These are phyloP conservation scores for Aspergillus proliferans DNA, from an alignment of 2,329 filamentous ascomycete species.

Conservation along the genomic window DNA sequence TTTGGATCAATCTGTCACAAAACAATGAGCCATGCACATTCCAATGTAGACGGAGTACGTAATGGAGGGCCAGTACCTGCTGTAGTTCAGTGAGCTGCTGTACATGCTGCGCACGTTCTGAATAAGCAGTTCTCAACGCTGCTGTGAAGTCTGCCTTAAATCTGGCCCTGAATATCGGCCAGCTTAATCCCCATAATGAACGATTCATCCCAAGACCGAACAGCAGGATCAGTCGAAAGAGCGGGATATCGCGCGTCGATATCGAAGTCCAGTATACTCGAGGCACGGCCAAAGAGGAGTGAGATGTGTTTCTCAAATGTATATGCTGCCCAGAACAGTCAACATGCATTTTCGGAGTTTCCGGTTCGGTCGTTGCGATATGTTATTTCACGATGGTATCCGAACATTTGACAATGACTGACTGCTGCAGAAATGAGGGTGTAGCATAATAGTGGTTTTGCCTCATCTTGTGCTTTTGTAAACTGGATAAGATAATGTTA, in stretches of 20 bases:
- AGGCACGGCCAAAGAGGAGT: slow-evolving; percentile 12
- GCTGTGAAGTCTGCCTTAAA: slow-evolving; percentile 9
- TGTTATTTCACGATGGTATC: slow-evolving; percentile 13
- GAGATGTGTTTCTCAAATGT: slow-evolving; percentile 13
- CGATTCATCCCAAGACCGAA: slow-evolving; percentile 10
- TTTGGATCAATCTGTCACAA: slow-evolving; percentile 7
- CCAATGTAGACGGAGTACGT: not conserved
- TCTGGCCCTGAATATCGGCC: slow-evolving; percentile 8
- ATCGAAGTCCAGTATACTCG: slow-evolving; percentile 14
- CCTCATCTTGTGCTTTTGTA: slow-evolving; percentile 15
- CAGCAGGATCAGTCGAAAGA: slow-evolving; percentile 2
- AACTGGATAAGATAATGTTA: slow-evolving; percentile 3
- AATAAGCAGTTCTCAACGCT: slow-evolving; percentile 2
- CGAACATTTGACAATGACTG: slow-evolving; percentile 16
- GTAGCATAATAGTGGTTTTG: slow-evolving; percentile 10
- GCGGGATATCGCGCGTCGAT: slow-evolving; percentile 12
- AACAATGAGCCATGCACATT: too few relatives aligned
- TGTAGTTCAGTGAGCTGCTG: slow-evolving; percentile 4
- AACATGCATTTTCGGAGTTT: slow-evolving; percentile 10
- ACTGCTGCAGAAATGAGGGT: slow-evolving; percentile 13
- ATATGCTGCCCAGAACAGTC: slow-evolving; percentile 18
- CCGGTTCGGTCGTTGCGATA: slow-evolving; percentile 5
- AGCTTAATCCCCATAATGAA: slow-evolving; percentile 8
- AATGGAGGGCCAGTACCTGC: not conserved
- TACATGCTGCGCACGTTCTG: slow-evolving; percentile 5